These are phyloP conservation scores for Zea luxurians DNA, from an alignment of 176 grass and related monocot species.

Conservation along the genomic window DNA sequence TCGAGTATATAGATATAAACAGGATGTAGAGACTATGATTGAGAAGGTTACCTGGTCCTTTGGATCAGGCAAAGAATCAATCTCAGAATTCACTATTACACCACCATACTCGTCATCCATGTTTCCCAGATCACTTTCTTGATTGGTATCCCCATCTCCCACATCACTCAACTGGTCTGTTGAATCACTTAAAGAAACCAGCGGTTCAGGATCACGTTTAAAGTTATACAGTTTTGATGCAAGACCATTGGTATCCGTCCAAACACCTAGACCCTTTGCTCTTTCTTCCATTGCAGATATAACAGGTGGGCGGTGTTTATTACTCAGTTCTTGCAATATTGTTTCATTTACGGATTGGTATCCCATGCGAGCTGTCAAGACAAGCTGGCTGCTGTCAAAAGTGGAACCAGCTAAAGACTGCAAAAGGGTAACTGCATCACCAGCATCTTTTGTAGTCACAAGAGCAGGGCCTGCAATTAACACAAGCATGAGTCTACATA, in stretches of 20 bases:
- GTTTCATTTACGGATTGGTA: slow-evolving; percentile 80
- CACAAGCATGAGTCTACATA: slow-evolving; percentile 21
- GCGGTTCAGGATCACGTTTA: slow-evolving; percentile 65
- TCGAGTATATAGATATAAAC: neutral
- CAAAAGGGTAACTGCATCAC: slow-evolving; percentile 91
- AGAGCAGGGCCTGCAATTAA: slow-evolving; percentile 80
- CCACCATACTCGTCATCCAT: slow-evolving; percentile 59
- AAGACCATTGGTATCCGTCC: slow-evolving; percentile 64
- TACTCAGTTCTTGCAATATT: slow-evolving; percentile 72
- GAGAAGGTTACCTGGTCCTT: slow-evolving; percentile 77
- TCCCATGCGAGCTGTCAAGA: slow-evolving; percentile 94
- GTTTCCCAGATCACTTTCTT: slow-evolving; percentile 52
- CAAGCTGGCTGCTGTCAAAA: slow-evolving; percentile 98
- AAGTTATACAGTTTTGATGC: slow-evolving; percentile 85
- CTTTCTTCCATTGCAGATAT: slow-evolving; percentile 86
- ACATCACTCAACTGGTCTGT: slow-evolving; percentile 46
- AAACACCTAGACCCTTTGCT: slow-evolving; percentile 63
- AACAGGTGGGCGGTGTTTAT: slow-evolving; percentile 84
- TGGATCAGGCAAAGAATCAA: slow-evolving; percentile 82
- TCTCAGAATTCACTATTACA: slow-evolving; percentile 65
- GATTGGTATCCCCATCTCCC: slow-evolving; percentile 50
- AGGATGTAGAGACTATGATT: slow-evolving; percentile 9
- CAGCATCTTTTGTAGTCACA: slow-evolving; percentile 94
- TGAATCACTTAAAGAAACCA: slow-evolving; percentile 64
- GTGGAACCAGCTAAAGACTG: slow-evolving; percentile 96